Evolutionary conservation across 176 grass and related monocot genomes (phyloP), one percentile per base, ranked within the genome.

Genomic region (Oropetium thomaeum): DNA sequence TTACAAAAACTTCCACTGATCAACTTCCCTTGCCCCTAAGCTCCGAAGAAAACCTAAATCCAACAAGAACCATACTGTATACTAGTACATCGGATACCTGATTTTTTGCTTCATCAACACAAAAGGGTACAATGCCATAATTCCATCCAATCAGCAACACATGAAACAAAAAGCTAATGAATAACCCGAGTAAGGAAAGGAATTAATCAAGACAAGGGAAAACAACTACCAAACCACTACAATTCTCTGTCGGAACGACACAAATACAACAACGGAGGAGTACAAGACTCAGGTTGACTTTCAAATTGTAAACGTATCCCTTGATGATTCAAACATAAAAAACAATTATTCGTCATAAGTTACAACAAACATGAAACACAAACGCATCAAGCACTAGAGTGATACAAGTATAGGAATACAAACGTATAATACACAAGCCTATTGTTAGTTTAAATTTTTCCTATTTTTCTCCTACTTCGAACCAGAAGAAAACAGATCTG

Each of bases 401-500:
- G 44, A 65, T 57, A 66, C 32, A 58, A 0, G 47, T 38, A 38
- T 33, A 65, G 20, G 34, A 39, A 25, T 23, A 11, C 58, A 65
- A 37, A 37, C 7, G 35, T 37, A 37, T 7, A 37, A 10, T 55
- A 26, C 52, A 55, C 2, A 7, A 35, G n/a, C 11, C 47, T 62
- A 52, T 26, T 60, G 53, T 16, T 64, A n/a, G 67, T 78, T 34
- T 67, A 71, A 82, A 0, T 14, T 0, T 0, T 11, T 57, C 51
- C 79, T 76, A 77, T 52, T 77, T 88, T 32, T 86, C 87, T 34
- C 87, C 89, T 55, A 99, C 91, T 80, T 95, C 92, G 13, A 99
- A 99, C 96, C 96, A 95, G 73, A 99, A 95, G 63, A 99, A 95
- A 72, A 95, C 85, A 3, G 91, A 92, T 26, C 87, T 83, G 7